phyloP scores from a whole-genome alignment of 768 basidiomycete genomes.

The Boletus sensibilis region DNA sequence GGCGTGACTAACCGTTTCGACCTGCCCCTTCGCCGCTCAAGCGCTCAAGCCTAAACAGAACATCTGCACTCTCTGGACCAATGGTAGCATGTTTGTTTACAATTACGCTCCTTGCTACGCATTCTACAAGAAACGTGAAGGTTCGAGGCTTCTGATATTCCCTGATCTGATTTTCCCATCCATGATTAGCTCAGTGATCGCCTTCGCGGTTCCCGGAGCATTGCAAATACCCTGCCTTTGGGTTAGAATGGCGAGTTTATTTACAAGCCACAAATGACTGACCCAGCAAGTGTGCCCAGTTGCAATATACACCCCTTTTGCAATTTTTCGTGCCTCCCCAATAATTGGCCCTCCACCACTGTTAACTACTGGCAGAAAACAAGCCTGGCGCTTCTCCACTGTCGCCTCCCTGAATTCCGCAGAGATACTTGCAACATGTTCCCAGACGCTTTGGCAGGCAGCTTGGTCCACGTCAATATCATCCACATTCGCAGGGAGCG shows the following conservation, averaged over 20 bases:
- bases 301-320: conserved; percentile 66
- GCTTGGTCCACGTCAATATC: conserved; percentile 57
- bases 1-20: too few relatives aligned
- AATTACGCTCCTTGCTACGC: background rate
- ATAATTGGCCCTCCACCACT: conserved; percentile 65
- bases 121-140: conserved; percentile 35
- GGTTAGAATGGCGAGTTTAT: conserved; percentile 5
- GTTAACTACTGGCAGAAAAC: conserved; percentile 69
- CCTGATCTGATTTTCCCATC: conserved; percentile 62
- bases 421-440: conserved; percentile 62
- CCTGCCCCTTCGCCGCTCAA: background rate
- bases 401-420: conserved; percentile 51
- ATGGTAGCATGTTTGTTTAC: background rate
- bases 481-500: conserved; percentile 69
- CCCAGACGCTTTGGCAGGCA: conserved; percentile 55
- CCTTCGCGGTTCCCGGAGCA: conserved; percentile 80
- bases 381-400: conserved; percentile 63
- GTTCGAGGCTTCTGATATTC: conserved; percentile 49
- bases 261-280: conserved; percentile 24
- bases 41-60: background rate
- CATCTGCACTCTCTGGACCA: background rate
- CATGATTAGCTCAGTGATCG: conserved; percentile 68
- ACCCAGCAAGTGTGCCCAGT: conserved; percentile 84
- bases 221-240: conserved; percentile 66
- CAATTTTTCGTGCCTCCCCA: conserved; percentile 54